These are phyloP conservation scores for Trichoderma polysporum DNA, from an alignment of 2,329 filamentous ascomycete genomes.

Conservation along the genomic window DNA sequence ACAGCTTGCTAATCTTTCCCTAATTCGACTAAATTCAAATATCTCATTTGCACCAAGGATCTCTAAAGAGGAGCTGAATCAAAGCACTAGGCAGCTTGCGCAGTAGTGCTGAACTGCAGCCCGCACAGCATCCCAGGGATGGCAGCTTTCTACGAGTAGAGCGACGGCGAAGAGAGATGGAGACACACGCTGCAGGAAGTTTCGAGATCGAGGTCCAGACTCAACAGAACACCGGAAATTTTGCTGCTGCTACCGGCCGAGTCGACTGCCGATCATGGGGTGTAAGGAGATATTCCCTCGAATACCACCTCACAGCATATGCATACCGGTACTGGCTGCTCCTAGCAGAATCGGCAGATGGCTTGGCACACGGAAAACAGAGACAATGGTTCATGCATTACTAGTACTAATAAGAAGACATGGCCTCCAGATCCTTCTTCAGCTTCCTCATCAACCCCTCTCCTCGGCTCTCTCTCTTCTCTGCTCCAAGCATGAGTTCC, in stretches of 20 bases:
- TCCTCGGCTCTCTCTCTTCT: neutral
- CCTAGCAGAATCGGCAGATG: neutral
- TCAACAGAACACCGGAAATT: neutral
- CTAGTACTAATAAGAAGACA: neutral
- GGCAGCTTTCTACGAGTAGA: neutral
- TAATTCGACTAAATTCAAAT: neutral
- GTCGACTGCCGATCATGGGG: neutral
- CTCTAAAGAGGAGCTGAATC: neutral
- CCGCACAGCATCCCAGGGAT: neutral
- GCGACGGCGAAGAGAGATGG: neutral
- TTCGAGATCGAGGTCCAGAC: slow-evolving; percentile 6
- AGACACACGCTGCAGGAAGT: neutral
- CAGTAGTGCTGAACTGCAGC: neutral
- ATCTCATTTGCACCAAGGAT: slow-evolving; percentile 1
- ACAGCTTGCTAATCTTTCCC: neutral
- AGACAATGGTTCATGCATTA: neutral
- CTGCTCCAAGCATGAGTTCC: neutral
- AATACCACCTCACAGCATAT: neutral
- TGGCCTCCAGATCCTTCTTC: neutral
- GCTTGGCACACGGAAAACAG: neutral
- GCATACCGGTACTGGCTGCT: neutral
- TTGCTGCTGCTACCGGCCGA: neutral
- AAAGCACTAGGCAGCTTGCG: neutral
- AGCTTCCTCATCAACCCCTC: neutral
- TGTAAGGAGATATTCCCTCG: neutral